phyloP scores from a whole-genome alignment of 805 yeast species.

The Blastobotrys robertii region DNA sequence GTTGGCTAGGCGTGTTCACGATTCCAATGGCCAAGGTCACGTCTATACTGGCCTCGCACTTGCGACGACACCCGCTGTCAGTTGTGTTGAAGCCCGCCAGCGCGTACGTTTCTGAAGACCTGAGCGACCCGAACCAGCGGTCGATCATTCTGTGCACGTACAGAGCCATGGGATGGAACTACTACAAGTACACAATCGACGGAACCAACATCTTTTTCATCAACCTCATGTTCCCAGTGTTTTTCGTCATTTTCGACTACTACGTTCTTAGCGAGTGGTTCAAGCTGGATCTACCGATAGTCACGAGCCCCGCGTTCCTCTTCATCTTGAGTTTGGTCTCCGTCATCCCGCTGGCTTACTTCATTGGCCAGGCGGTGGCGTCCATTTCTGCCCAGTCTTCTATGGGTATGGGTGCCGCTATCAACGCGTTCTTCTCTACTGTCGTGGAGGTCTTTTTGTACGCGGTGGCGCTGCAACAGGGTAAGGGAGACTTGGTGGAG shows the following conservation, averaged over 20 bases:
- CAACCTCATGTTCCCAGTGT: constrained; percentile 68
- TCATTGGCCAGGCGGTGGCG: constrained; percentile 99
- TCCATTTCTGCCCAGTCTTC: constrained; percentile 97
- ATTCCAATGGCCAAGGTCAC: constrained; percentile 89
- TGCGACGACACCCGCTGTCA: constrained; percentile 86
- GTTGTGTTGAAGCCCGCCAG: constrained; percentile 53
- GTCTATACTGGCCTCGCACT: constrained; percentile 56
- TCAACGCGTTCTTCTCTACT: constrained; percentile 95
- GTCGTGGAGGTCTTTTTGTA: constrained; percentile 87
- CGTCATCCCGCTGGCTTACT: constrained; percentile 88
- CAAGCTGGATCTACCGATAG: constrained; percentile 28
- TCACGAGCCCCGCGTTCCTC: constrained; percentile 55
- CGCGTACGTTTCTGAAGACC: constrained; percentile 20
- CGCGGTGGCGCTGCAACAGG: constrained; percentile 80
- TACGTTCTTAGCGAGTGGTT: constrained; percentile 46
- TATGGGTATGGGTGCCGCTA: constrained; percentile 98
- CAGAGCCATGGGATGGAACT: constrained; percentile 84
- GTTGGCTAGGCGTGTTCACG: constrained; percentile 81
- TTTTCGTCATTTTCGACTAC: constrained; percentile 74
- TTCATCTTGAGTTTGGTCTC: constrained; percentile 73
- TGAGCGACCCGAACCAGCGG: constrained; percentile 28
- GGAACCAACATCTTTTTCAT: constrained; percentile 92
- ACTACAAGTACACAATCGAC: constrained; percentile 91
- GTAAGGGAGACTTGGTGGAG: constrained; percentile 83
- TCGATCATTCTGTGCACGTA: constrained; percentile 79